Evolutionary conservation across 225 moss, liverwort and hornwort species (phyloP).

Genomic region (Ulota crispa): DNA sequence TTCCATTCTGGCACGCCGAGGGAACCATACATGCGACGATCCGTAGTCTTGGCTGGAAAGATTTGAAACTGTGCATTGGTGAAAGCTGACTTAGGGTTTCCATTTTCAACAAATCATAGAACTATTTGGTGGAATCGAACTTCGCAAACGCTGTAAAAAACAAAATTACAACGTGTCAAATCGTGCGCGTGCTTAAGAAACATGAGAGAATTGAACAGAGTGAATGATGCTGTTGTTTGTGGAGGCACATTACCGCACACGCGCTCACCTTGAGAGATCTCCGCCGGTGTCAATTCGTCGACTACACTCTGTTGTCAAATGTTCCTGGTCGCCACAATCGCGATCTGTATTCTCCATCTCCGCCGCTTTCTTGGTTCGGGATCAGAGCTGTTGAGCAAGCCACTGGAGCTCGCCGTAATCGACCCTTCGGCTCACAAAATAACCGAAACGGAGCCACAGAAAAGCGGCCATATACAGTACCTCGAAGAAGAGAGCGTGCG

Average conservation of each 20-base stretch:
- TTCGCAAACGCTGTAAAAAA: neutral
- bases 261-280: neutral
- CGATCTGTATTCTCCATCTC: neutral
- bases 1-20: neutral
- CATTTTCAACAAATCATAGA: neutral
- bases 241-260: neutral
- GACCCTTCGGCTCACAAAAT: slow-evolving; percentile 23
- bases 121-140: neutral
- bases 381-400: slow-evolving; percentile 1
- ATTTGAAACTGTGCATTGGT: slow-evolving; percentile 5
- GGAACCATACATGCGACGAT: slow-evolving; percentile 8
- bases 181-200: neutral
- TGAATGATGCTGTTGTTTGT: neutral
- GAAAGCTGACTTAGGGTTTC: neutral
- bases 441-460: slow-evolving; percentile 18
- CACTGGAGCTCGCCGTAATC: slow-evolving; percentile 20
- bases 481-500: neutral
- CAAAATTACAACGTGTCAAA: neutral
- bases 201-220: neutral
- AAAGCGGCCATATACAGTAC: neutral
- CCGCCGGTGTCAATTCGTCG: neutral
- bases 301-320: neutral
- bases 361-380: neutral
- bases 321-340: neutral
- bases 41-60: neutral